These are phyloP conservation scores for Madurella mycetomatis DNA, from an alignment of 2,329 filamentous ascomycete species.

Conservation along the genomic window DNA sequence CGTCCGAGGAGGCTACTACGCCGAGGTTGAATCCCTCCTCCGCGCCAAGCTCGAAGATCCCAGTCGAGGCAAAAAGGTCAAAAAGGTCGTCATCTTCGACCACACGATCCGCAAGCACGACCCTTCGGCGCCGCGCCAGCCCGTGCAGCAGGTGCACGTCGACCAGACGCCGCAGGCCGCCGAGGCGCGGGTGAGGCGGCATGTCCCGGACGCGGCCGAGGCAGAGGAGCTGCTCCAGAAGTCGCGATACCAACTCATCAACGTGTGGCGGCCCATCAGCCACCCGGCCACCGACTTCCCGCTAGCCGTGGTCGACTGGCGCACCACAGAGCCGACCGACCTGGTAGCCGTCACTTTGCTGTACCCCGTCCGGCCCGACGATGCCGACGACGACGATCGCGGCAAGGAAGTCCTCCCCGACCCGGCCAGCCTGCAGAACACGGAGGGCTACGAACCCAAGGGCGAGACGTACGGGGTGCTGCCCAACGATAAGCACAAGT, in stretches of 20 bases:
- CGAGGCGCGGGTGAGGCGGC: conserved; percentile 56
- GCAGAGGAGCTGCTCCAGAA: conserved; percentile 50
- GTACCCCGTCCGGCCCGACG: conserved; percentile 47
- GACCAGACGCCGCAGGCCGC: conserved; percentile 65
- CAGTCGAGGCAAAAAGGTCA: conserved; percentile 46
- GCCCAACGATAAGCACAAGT: conserved; percentile 54
- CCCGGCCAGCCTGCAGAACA: conserved; percentile 40
- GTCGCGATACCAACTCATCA: conserved; percentile 62
- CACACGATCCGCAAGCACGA: conserved; percentile 61
- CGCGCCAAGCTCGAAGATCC: conserved; percentile 43
- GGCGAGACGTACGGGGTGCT: conserved; percentile 59
- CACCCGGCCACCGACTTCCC: conserved; percentile 59
- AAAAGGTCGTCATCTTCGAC: conserved; percentile 65
- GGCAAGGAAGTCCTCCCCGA: conserved; percentile 56
- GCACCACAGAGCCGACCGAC: conserved; percentile 52
- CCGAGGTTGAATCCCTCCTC: conserved; percentile 56
- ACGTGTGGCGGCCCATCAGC: conserved; percentile 66
- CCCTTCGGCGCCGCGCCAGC: conserved; percentile 54
- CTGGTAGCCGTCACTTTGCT: conserved; percentile 58
- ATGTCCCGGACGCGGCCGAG: conserved; percentile 50
- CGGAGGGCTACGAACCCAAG: conserved; percentile 56
- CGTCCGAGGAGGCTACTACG: conserved; percentile 56
- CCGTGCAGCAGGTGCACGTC: conserved; percentile 66
- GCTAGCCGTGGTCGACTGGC: conserved; percentile 62
- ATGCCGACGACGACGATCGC: conserved; percentile 51